phyloP scores from a whole-genome alignment of 1,139 yeast genomes.

The Torulaspora globosa region DNA sequence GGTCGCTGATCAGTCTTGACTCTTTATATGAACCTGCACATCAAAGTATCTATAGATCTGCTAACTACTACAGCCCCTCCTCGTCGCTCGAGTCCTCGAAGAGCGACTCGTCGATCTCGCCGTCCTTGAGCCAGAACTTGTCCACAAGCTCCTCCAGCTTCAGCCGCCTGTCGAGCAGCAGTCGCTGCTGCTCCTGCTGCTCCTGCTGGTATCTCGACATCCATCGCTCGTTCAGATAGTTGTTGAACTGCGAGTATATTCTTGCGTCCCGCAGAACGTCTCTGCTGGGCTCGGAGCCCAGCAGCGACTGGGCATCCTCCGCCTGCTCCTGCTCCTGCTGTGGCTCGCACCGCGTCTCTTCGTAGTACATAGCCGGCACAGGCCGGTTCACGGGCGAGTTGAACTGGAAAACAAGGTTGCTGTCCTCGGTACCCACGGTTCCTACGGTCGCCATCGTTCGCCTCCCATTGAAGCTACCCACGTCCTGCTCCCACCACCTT shows the following conservation, averaged over 20 bases:
- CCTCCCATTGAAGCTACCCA: neutral
- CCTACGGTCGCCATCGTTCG: slow-evolving; percentile 12
- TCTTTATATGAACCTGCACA: slow-evolving; percentile 1
- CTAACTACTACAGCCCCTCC: slow-evolving; percentile 12
- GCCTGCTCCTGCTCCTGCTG: neutral
- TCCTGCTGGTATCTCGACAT: slow-evolving; percentile 1
- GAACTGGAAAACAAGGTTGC: slow-evolving; percentile 11
- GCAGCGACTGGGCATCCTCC: too few species aligned
- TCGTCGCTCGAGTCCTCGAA: slow-evolving; percentile 35
- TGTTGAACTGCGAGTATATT: slow-evolving; percentile 17
- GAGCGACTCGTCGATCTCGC: slow-evolving; percentile 26
- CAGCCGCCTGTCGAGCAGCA: slow-evolving; percentile 13
- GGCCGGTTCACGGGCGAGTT: slow-evolving; percentile 10
- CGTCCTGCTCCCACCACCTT: neutral
- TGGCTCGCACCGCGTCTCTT: neutral
- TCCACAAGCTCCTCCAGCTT: slow-evolving; percentile 21
- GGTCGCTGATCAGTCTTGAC: too few species aligned
- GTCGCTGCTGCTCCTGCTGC: slow-evolving; percentile 9
- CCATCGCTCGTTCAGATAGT: slow-evolving; percentile 18
- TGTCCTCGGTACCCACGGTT: slow-evolving; percentile 12
- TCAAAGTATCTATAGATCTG: neutral
- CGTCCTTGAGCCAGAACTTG: slow-evolving; percentile 29
- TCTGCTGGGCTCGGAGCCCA: neutral
- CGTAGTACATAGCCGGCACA: slow-evolving; percentile 3
- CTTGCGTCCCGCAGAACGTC: slow-evolving; percentile 7